Base-by-base conservation (phyloP, 306 rosid genomes). In the Pyrus pyrifolia region DNA sequence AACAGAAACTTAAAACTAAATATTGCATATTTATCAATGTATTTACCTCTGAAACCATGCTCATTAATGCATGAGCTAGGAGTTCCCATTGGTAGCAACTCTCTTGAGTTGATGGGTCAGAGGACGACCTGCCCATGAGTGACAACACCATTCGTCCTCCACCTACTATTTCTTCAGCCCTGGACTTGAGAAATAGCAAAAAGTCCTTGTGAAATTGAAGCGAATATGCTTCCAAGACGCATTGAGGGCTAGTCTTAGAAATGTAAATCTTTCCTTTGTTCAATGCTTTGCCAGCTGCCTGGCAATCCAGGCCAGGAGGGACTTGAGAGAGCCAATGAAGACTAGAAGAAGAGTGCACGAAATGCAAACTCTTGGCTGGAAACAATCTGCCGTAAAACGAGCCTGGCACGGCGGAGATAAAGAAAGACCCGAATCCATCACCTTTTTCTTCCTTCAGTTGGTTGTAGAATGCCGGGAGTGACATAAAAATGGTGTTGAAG, bases 291-390 rank as follows among this genome's bases (percentile, higher is more conserved):
- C 73, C 78, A 1, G 27, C 45, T 8, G 68, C 65, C 1, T 70
- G 60, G 68, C 80, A 65, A 5, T 78, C 80, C 27, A 87, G 63
- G 2, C 84, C 87, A 18, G 7, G 31, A 1, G 97, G 96, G 40
- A 68, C 88, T 85, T 80, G 88, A 81, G 95, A 92, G 70, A 89
- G 91, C 95, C 97, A 92, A 68, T 92, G 95, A 69, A 92, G 88
- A 46, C 93, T 91, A 29, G 95, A 85, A 78, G 95, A 91, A 76
- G 97, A 88, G 82, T 88, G 91, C 25, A 85, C 89, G 72, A 91
- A 82, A 70, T 91, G 90, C 8, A 88, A 67, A 62, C 76, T 81
- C 0, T 84, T 81, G 35, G 14, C 40, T 0, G 93, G 90, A 44
- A 89, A 88, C 23, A 89, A 64, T 60, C 95, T 80, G 0, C 90